phyloP scores from a whole-genome alignment of 805 yeast genomes.

The Metschnikowia lochheadii region DNA sequence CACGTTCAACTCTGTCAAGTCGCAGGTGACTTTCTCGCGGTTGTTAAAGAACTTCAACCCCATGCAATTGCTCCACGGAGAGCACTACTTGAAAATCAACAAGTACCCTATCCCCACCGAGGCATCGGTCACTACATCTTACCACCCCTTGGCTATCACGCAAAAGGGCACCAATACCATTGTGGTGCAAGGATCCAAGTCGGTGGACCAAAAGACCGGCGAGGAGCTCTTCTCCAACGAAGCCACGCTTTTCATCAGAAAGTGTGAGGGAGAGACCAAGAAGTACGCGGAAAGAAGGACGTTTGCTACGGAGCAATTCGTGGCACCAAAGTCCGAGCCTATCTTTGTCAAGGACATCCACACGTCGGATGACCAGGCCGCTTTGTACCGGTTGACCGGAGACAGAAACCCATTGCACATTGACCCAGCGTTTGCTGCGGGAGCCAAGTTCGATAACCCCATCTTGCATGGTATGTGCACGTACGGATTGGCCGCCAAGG shows the following conservation, averaged over 20 bases:
- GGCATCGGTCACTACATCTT: slow-evolving; percentile 58
- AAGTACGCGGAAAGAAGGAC: slow-evolving; percentile 44
- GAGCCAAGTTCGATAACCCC: slow-evolving; percentile 81
- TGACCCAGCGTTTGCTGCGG: slow-evolving; percentile 85
- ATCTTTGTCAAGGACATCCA: slow-evolving; percentile 58
- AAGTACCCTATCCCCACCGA: slow-evolving; percentile 76
- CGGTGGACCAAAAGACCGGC: slow-evolving; percentile 65
- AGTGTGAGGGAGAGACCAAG: slow-evolving; percentile 55
- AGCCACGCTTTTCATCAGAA: slow-evolving; percentile 80
- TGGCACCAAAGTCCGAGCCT: slow-evolving; percentile 58
- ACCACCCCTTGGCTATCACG: slow-evolving; percentile 65
- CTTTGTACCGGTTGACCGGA: slow-evolving; percentile 86
- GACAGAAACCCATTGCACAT: slow-evolving; percentile 95
- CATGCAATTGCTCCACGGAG: slow-evolving; percentile 88
- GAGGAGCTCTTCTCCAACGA: slow-evolving; percentile 73
- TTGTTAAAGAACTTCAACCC: slow-evolving; percentile 82
- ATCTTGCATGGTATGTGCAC: slow-evolving; percentile 91
- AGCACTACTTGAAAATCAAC: slow-evolving; percentile 77
- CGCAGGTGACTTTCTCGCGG: slow-evolving; percentile 53
- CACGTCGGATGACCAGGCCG: slow-evolving; percentile 73
- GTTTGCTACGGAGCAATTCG: slow-evolving; percentile 62
- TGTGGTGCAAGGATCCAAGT: slow-evolving; percentile 67
- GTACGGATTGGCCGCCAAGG: slow-evolving; percentile 77
- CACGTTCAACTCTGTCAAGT: slow-evolving; percentile 60
- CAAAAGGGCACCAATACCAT: slow-evolving; percentile 87